Base-by-base conservation (phyloP, 2,329 filamentous ascomycete genomes). In the Aphanocladium album region DNA sequence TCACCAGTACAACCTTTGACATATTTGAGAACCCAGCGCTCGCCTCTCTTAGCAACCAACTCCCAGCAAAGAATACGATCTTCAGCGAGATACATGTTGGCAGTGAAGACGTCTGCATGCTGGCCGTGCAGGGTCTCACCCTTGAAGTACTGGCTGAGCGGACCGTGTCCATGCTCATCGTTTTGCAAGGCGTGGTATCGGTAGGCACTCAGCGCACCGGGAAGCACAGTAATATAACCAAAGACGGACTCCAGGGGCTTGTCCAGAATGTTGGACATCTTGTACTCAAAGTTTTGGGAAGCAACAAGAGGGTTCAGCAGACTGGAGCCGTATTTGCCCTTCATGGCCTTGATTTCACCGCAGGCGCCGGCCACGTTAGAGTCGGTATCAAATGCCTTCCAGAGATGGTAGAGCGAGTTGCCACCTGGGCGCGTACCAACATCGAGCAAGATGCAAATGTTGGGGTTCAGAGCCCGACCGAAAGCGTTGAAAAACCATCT, bases 401-500 rank as follows among this genome's bases (percentile, higher is more conserved):
- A 99, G 4, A 99, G 79, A 74, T 99, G 92, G 69, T 99, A 99
- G n/a, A 99, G 81, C 2, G 93, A 93, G 60, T 89, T 97, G 47
- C 86, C 81, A 1, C 91, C 91, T 0, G 95, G 95, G 62, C 91
- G 91, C 0, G 95, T 99, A 60, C 96, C 96, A 12, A 99, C 96
- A 73, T 99, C 95, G 16, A 99, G 87, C 64, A 99, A 77, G 72
- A 99, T 96, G 74, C 95, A 99, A 37, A 99, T 90, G 66, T 99
- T 99, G 0, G 95, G 95, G 66, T 93, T 96, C 25, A 99, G 81
- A 0, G 93, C 89, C 64, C 89, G 87, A 33, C 95, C 96, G 71
- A 99, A 96, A 0, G 95, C 95, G 71, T 99, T 99, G 80, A 99
- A 99, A 78, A 97, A 98, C 95, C 95, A 99, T 61, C 95, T 87